Conservation (phyloP, 371 early-diverging fungal species). For the Mortierella sp. region DNA sequence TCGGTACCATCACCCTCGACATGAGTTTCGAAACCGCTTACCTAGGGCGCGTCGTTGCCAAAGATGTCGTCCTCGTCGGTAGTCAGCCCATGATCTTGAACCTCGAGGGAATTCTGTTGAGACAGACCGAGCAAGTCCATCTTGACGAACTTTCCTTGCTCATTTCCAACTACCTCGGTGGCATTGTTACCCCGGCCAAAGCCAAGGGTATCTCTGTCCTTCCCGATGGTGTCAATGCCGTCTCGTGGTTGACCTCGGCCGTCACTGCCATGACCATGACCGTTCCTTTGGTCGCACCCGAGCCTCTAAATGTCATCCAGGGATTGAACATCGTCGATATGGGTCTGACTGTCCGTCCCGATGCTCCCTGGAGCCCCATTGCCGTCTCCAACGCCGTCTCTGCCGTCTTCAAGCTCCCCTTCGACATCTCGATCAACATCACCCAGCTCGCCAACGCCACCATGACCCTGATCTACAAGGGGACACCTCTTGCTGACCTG, state of each 20-base stretch:
- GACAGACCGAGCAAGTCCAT: slow-evolving; percentile 59
- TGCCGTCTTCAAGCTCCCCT: slow-evolving; percentile 71
- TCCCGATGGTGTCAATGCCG: slow-evolving; percentile 66
- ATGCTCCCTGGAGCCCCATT: slow-evolving; percentile 65
- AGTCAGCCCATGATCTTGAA: slow-evolving; percentile 64
- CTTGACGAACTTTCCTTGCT: slow-evolving; percentile 63
- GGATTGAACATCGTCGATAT: slow-evolving; percentile 65
- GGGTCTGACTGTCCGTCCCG: slow-evolving; percentile 61
- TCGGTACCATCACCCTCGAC: slow-evolving; percentile 68
- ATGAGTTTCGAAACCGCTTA: slow-evolving; percentile 66
- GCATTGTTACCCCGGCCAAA: slow-evolving; percentile 61
- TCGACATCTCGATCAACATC: slow-evolving; percentile 69
- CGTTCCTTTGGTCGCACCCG: slow-evolving; percentile 59
- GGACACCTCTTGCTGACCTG: slow-evolving; percentile 61
- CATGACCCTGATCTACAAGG: slow-evolving; percentile 64
- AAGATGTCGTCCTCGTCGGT: slow-evolving; percentile 60
- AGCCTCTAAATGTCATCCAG: slow-evolving; percentile 66
- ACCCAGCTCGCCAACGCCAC: slow-evolving; percentile 66
- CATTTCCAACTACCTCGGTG: slow-evolving; percentile 69
- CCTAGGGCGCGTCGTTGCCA: slow-evolving; percentile 65
- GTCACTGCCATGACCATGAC: slow-evolving; percentile 63
- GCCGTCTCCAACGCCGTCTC: slow-evolving; percentile 62
- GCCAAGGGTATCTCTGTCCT: slow-evolving; percentile 70
- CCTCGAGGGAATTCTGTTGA: slow-evolving; percentile 65
- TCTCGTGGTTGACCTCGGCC: slow-evolving; percentile 69